A percentile compares a stretch with the other conserved stretches of the same genome.
phyloP scores from a whole-genome alignment of 148 eudicot genomes.

The Selenicereus undatus region DNA sequence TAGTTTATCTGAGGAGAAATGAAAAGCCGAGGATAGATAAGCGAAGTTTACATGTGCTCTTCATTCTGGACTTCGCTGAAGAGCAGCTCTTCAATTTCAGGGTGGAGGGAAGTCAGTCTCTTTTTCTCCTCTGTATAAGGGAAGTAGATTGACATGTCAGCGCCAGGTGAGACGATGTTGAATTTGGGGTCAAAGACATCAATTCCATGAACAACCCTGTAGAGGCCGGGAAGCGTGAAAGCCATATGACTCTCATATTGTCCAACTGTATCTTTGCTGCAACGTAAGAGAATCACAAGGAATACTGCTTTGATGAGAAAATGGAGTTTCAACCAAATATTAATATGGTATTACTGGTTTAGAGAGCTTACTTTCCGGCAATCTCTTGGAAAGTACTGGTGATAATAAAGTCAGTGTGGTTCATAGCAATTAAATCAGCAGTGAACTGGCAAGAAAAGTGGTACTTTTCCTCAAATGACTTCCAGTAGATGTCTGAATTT shows the following conservation, averaged over 20 bases:
- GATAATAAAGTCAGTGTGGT: constrained; percentile 92
- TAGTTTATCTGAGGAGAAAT: neutral
- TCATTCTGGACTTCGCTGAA: constrained; percentile 69
- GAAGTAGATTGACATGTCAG: constrained; percentile 81
- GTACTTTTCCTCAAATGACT: constrained; percentile 84
- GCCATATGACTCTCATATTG: constrained; percentile 90
- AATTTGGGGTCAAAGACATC: constrained; percentile 97
- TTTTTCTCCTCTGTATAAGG: constrained; percentile 68
- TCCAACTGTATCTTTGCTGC: constrained; percentile 97
- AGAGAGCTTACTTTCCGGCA: constrained; percentile 73
- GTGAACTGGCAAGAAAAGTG: constrained; percentile 95
- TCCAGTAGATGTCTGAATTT: constrained; percentile 87
- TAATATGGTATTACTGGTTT: neutral
- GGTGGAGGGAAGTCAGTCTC: constrained; percentile 75
- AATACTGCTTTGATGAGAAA: neutral
- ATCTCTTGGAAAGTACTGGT: constrained; percentile 99
- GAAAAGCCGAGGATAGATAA: neutral
- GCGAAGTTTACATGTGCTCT: constrained; percentile 65
- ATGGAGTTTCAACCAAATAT: neutral
- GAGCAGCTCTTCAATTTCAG: constrained; percentile 87
- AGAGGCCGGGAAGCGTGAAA: constrained; percentile 89
- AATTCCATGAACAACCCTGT: constrained; percentile 94
- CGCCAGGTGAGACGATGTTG: constrained; percentile 97
- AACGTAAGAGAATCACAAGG: constrained; percentile 9
- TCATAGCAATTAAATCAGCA: constrained; percentile 95